Evolutionary conservation across 768 basidiomycete species (phyloP), one percentile per base, ranked within the genome.

Genomic region (Tephrocybe sp.): DNA sequence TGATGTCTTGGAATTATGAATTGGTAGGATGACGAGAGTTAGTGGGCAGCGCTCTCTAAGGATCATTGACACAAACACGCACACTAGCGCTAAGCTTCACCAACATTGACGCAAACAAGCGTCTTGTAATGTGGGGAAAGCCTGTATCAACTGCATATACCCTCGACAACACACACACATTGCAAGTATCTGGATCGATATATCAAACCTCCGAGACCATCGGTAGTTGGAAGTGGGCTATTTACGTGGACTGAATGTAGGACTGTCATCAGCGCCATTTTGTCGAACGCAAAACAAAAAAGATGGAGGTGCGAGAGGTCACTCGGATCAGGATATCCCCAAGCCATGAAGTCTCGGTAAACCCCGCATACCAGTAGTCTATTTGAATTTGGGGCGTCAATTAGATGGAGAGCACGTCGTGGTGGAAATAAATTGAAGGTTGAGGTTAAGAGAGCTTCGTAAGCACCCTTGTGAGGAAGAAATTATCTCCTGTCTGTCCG

Each of bases 401-500:
- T 53, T 38, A 45, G 41, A 19, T 33, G 31, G 36, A 47, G 40
- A 22, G 36, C 36, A 42, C 40, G 36, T 44, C 15, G 27, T 39
- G 27, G 21, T 50, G 30, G 22, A 40, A 40, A 33, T 39, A 49
- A 29, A 41, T 54, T 49, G 47, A 47, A 57, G 53, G 36, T 52
- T 57, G 50, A 54, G 56, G 36, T 50, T 47, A 52, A 49, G 19
- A 25, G 12, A 24, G 36, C 47, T 56, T 53, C 27, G 42, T 25
- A 34, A 29, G n/a, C 27, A 42, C 36, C 34, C 36, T 36, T 21
- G 23, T 23, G 24, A n/a, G n/a, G 11, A 47, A 30, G 38, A 40
- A 47, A 44, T 13, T 24, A n/a, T 6, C 46, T 57, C 47, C 47
- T 55, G 30, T 34, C 24, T 47, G n/a, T 40, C 42, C 50, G 56